Percentiles rank a stretch among this genome's conserved stretches.
phyloP scores from a whole-genome alignment of 805 yeast genomes.

The Candida methanosorbosa region DNA sequence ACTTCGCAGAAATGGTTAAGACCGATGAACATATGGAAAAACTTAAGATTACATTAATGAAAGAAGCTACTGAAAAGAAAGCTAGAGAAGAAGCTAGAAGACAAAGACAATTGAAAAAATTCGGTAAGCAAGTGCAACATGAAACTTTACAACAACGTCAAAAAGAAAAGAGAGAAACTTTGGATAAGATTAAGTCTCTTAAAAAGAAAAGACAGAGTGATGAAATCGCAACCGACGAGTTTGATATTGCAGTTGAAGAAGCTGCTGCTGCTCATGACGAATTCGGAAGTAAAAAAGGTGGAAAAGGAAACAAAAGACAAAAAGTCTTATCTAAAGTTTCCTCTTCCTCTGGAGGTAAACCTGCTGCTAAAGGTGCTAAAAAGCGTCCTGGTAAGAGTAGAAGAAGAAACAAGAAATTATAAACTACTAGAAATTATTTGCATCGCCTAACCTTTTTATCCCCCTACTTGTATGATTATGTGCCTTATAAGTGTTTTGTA shows the following conservation, averaged over 20 bases:
- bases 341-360: conserved; percentile 21
- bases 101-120: conserved; percentile 92
- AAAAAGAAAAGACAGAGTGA: conserved; percentile 79
- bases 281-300: conserved; percentile 27
- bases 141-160: conserved; percentile 91
- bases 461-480: no score
- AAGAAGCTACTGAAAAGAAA: conserved; percentile 72
- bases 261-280: conserved; percentile 58
- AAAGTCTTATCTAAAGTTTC: conserved; percentile 62
- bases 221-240: conserved; percentile 66
- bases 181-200: conserved; percentile 84
- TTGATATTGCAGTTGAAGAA: conserved; percentile 89
- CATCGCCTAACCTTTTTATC: no score
- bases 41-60: conserved; percentile 69
- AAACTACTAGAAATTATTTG: no score
- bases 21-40: conserved; percentile 97
- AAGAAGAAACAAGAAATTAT: conserved; percentile 27
- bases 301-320: conserved; percentile 64
- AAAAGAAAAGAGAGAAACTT: conserved; percentile 82
- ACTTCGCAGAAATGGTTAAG: conserved; percentile 98
- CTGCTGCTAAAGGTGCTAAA: conserved; percentile 29
- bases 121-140: conserved; percentile 94
- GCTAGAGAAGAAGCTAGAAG: conserved; percentile 90
- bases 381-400: conserved; percentile 49
- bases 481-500: neutral